Evolutionary conservation across 1,284 basidiomycete genomes (phyloP).

Genomic region (Ceratobasidium sp.): DNA sequence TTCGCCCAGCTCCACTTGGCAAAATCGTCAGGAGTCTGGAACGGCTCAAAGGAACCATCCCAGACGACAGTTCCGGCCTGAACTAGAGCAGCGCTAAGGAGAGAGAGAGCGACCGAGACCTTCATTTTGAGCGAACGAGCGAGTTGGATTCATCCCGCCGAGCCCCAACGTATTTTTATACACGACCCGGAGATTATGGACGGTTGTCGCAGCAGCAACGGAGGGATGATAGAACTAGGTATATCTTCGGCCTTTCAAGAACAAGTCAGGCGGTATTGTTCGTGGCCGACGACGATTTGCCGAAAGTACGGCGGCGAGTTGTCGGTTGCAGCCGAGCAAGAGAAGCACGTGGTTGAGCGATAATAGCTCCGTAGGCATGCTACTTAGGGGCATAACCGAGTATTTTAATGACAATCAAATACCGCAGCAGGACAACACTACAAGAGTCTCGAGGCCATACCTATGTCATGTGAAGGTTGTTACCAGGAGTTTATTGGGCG

Average conservation of each 20-base stretch:
- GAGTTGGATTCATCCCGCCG: not conserved
- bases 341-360: not conserved
- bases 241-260: conserved; percentile 15
- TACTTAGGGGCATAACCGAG: not conserved
- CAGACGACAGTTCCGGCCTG: conserved; percentile 56
- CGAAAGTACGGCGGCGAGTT: conserved; percentile 26
- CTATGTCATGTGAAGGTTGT: not conserved
- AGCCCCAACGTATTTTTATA: not conserved
- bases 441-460: not conserved
- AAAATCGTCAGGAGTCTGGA: conserved; percentile 64
- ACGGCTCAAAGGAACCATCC: conserved; percentile 68
- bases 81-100: conserved; percentile 46
- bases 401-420: not conserved
- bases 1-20: conserved; percentile 62
- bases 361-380: not conserved
- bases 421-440: not conserved
- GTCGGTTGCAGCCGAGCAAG: conserved; percentile 13
- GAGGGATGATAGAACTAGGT: conserved; percentile 12
- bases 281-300: conserved; percentile 27
- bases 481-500: not conserved
- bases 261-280: conserved; percentile 10
- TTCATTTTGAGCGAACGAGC: conserved; percentile 46
- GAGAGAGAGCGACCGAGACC: conserved; percentile 44
- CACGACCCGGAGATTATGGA: conserved; percentile 16
- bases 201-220: conserved; percentile 24